Percentiles rank a stretch among this genome's conserved stretches.
Evolutionary conservation across 805 yeast species (phyloP).

Genomic region (Barnettozyma wickerhamii): DNA sequence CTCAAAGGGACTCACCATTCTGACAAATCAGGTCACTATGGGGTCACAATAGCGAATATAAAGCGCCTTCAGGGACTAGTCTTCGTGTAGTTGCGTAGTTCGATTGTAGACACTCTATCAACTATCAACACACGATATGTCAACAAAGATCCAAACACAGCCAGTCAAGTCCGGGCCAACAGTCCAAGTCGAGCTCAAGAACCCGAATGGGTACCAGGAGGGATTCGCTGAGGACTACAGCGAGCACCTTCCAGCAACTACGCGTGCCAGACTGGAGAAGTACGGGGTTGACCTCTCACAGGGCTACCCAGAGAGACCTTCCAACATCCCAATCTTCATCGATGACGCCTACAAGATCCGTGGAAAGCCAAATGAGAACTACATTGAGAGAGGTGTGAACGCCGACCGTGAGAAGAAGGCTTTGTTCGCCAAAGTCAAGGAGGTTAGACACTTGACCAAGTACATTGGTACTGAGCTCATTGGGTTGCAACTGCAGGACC

Average conservation of each 20-base stretch:
- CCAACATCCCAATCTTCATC: conserved; percentile 33
- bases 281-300: conserved; percentile 33
- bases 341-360: conserved; percentile 38
- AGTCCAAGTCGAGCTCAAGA: conserved; percentile 7
- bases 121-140: neutral
- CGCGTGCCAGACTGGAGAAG: conserved; percentile 28
- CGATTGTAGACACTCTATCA: too few relatives aligned
- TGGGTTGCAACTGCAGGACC: conserved; percentile 40
- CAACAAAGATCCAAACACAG: neutral
- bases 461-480: conserved; percentile 46
- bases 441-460: conserved; percentile 39
- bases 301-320: conserved; percentile 38
- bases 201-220: conserved; percentile 9
- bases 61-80: too few relatives aligned
- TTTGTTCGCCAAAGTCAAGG: conserved; percentile 34
- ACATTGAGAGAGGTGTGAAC: conserved; percentile 30
- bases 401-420: conserved; percentile 41
- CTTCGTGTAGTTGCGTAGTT: too few relatives aligned
- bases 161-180: neutral
- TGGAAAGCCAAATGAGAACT: conserved; percentile 29
- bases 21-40: neutral
- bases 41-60: too few relatives aligned
- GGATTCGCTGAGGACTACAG: conserved; percentile 9
- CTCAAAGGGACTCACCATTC: too few relatives aligned
- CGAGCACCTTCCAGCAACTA: conserved; percentile 19